Base-by-base conservation (phyloP, 371 early-diverging fungal genomes). In the Coemansia sp. region DNA sequence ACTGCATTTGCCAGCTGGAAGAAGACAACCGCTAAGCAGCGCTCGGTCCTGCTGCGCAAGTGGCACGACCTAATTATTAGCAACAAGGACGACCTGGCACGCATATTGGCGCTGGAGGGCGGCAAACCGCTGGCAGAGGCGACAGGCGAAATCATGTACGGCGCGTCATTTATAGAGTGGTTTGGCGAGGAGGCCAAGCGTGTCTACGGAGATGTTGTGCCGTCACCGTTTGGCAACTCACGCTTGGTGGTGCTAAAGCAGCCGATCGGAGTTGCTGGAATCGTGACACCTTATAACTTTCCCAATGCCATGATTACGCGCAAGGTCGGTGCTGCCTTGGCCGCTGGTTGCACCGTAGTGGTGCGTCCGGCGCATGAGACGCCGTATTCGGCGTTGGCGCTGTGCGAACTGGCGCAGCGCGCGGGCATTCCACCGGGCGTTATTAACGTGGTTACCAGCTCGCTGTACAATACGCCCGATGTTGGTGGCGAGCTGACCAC, bases 211-310 rank as follows among this genome's bases (percentile, higher is more conserved):
- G 87, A 89, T 47, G 81, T 91, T 2, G 86, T 95, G 43, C 92
- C 91, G 26, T 82, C 88, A 14, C 84, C 83, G 38, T 69, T 66
- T 26, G 70, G 72, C 31, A 66, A 68, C 45, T 81, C 86, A 49
- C 86, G 91, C 4, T 80, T 86, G 61, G 42, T 93, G 40, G 83
- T 88, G 20, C 81, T 91, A 59, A 85, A 86, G 61, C 92, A 93
- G 69, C 93, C 96, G 1, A 82, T 94, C 14, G 96, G 96, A 55
- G 91, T 92, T 14, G 88, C 84, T 8, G 91, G 89, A 31, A 78
- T 93, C 35, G 87, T 95, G 45, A 94, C 94, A 4, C 96, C 96
- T n/a, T 95, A 93, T 91, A 95, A 95, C 70, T 95, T 95, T 74
- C 96, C 95, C 11, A 84, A 76, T 65, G 96, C 96, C 16, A 94